Evolutionary conservation across 371 early-diverging fungal genomes (phyloP).

Genomic region (Thermomucor indicae-seudaticae): DNA sequence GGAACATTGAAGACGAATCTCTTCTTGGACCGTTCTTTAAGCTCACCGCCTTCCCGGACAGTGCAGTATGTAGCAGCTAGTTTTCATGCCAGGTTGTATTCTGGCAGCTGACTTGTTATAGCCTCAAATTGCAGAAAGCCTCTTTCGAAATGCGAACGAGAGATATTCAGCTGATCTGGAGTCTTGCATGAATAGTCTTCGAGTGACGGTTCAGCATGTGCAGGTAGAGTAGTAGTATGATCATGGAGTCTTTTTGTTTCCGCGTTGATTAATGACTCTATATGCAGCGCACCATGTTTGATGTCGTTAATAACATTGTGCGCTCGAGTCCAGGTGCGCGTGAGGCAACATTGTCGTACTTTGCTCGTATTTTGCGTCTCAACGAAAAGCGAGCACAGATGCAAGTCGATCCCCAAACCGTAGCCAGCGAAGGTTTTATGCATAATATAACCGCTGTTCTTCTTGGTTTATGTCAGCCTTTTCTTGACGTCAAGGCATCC

Average conservation of each 20-base stretch:
- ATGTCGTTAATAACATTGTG: slow-evolving; percentile 68
- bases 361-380: slow-evolving; percentile 56
- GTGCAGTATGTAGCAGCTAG: slow-evolving; percentile 38
- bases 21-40: slow-evolving; percentile 75
- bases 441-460: slow-evolving; percentile 68
- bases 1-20: slow-evolving; percentile 61
- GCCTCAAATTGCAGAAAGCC: slow-evolving; percentile 58
- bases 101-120: slow-evolving; percentile 20
- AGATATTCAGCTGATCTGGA: slow-evolving; percentile 51
- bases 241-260: not conserved
- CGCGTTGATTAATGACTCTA: not conserved
- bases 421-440: slow-evolving; percentile 88
- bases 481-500: slow-evolving; percentile 68
- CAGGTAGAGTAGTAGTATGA: slow-evolving; percentile 34
- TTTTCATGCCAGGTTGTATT: not conserved
- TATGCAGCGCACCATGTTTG: slow-evolving; percentile 56
- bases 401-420: slow-evolving; percentile 75
- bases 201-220: slow-evolving; percentile 62
- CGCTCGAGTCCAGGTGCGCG: slow-evolving; percentile 58
- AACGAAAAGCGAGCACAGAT: slow-evolving; percentile 82
- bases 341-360: slow-evolving; percentile 58
- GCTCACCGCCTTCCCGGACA: slow-evolving; percentile 54
- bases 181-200: slow-evolving; percentile 60
- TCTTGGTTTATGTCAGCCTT: slow-evolving; percentile 77
- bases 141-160: slow-evolving; percentile 57